Conservation (phyloP, 1,284 basidiomycete genomes). For the Chiua sp. region DNA sequence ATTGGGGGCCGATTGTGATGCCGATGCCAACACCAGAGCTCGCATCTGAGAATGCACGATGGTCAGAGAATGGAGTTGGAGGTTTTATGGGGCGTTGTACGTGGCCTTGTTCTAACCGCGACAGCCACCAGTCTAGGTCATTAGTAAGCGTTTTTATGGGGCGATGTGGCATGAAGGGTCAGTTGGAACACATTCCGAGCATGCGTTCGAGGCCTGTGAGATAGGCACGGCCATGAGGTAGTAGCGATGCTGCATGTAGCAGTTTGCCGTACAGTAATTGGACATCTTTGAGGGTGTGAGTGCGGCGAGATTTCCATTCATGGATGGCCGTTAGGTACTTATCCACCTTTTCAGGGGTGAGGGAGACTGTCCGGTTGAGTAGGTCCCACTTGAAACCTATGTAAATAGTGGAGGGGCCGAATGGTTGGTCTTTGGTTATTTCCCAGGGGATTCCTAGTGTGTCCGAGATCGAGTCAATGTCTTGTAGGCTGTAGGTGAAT, state of each 20-base stretch:
- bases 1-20: neutral
- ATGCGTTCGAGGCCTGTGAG: neutral
- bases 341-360: neutral
- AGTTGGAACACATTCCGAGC: neutral
- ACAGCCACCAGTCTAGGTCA: neutral
- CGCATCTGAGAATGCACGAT: conserved; percentile 2
- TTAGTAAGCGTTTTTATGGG: neutral
- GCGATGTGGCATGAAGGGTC: neutral
- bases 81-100: no score
- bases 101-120: no score
- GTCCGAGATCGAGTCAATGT: neutral
- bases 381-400: conserved; percentile 18
- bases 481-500: neutral
- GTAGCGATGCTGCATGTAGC: neutral
- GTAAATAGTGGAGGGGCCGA: neutral
- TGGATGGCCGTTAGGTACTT: conserved; percentile 10
- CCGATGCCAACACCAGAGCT: conserved; percentile 10
- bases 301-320: neutral
- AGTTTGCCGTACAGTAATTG: neutral
- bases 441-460: conserved; percentile 7
- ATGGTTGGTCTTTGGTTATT: conserved; percentile 2
- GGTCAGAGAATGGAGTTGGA: neutral
- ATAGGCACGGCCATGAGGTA: neutral
- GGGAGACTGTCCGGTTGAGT: neutral
- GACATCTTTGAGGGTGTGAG: conserved; percentile 1